Evolutionary conservation across 2,329 filamentous ascomycete genomes (phyloP), one percentile per base, ranked within the genome.

Genomic region (Neoascochyta sp.): DNA sequence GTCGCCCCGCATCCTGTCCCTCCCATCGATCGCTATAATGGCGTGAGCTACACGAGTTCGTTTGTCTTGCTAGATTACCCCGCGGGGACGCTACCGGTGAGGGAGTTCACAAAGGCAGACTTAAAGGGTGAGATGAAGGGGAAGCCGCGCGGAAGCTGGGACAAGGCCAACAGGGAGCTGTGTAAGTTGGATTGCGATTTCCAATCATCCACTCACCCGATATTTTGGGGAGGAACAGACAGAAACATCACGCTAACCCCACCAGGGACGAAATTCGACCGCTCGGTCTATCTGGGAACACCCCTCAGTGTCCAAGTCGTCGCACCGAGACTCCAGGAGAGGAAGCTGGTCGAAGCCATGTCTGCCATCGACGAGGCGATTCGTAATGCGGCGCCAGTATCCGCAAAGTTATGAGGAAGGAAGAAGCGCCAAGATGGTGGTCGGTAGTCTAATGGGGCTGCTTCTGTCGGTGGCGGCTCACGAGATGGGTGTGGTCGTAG

Each of bases 41-140:
- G 71, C 0, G 72, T 76, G 0, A 73, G 76, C 34, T 83, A 82
- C 49, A 81, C 78, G 1, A 73, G 68, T 13, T 69, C 67, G 2
- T 81, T 78, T 47, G 77, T 81, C 7, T 47, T 82, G 32, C 55
- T 83, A 13, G 79, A 83, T 50, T 79, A 76, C 46, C 73, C 79
- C 0, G 73, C 78, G 2, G 80, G 74, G 11, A 51, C 63, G 3
- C 35, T 82, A 2, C 78, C 78, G 0, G 69, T 82, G 1, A 61
- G 78, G 3, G 50, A 55, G 1, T 67, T 80, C 28, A 52, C 37
- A 0, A 60, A 68, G 29, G 50, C 45, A 1, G 79, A 82, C 57
- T 57, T 78, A 40, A 51, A 70, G 16, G 68, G 61, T 11, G 66
- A 73, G 24, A 61, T 77, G 28, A 43, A 51, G 1, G 54, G 43